Conservation (phyloP, 1,284 basidiomycete species). For the Xerocomus minutiporus region DNA sequence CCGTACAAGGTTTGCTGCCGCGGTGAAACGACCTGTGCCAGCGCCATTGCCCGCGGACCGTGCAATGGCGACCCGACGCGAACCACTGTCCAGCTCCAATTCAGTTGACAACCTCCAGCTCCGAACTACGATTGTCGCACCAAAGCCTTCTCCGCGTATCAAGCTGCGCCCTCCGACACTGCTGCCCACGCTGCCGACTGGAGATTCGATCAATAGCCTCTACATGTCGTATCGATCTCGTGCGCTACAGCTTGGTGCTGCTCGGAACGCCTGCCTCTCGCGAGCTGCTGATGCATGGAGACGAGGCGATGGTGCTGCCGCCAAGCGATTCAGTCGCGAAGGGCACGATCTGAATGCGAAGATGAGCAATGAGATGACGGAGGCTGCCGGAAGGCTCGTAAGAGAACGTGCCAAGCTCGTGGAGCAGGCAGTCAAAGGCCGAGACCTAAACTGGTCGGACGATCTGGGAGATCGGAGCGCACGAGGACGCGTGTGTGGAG, state of each 20-base stretch:
- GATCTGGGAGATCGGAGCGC: constrained; percentile 75
- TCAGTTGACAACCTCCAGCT: constrained; percentile 60
- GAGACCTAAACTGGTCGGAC: constrained; percentile 75
- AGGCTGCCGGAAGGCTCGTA: constrained; percentile 76
- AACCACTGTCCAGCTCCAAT: constrained; percentile 47
- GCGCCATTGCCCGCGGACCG: constrained; percentile 29
- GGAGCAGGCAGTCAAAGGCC: constrained; percentile 66
- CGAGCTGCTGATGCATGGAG: constrained; percentile 94
- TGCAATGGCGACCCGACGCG: constrained; percentile 45
- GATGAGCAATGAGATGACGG: constrained; percentile 81
- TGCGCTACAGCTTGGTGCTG: constrained; percentile 86
- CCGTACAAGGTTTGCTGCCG: constrained; percentile 78
- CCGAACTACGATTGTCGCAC: constrained; percentile 68
- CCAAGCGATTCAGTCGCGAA: constrained; percentile 89
- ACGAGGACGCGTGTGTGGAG: constrained; percentile 76
- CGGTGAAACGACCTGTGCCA: constrained; percentile 64
- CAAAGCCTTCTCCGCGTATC: constrained; percentile 78
- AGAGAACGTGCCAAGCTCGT: constrained; percentile 73
- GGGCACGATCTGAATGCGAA: constrained; percentile 89
- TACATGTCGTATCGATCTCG: constrained; percentile 87
- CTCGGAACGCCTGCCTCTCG: constrained; percentile 91
- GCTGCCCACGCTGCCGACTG: constrained; percentile 85
- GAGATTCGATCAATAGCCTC: constrained; percentile 69
- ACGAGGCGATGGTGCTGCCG: constrained; percentile 89
- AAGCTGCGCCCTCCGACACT: constrained; percentile 79